Base-by-base conservation (phyloP, 2,329 filamentous ascomycete species). In the Ophiostoma perfectum region DNA sequence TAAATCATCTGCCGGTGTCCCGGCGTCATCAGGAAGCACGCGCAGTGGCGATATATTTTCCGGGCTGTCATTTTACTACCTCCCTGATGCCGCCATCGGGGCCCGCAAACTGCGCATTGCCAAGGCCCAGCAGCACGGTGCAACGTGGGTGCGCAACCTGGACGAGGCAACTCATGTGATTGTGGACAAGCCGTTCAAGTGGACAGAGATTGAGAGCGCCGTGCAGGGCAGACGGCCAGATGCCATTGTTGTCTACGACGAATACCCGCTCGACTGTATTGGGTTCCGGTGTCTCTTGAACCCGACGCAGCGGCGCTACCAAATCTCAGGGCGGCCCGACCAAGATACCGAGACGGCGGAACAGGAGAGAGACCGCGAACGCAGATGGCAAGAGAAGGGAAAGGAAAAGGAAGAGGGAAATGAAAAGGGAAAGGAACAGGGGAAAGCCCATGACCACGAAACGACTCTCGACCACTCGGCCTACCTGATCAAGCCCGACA, bases 41-140 rank as follows among this genome's bases (percentile, higher is more conserved):
- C n/a, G 38, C 38, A n/a, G 5, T 8, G 14, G 45, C 7, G 18
- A 41, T 72, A 81, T 91, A 5, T 88, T 93, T 75, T 82, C 79
- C 62, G 83, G 79, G 0, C 76, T 90, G n/a, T 76, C 79, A 0
- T 89, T 92, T 72, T 91, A 87, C 78, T 97, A 95, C 76, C 86
- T 96, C 5, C 94, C 93, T 0, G 90, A 95, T 72, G 86, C 92
- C 71, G 89, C 94, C 71, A 83, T 90, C 64, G 86, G 88, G 11
- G 81, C 85, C 7, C 85, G 93, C 52, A 86, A 85, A 67, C 78
- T 88, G 69, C 88, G 91, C 4, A 96, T 97, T 66, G 84, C 84
- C 42, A 93, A 89, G 76, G 88, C 90, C 0, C 83, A 86, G 66
- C 88, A 92, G 73, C 88, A 88, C 75, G 94, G 94, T 60, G 94